Evolutionary conservation across 305 asterid species (phyloP), one percentile per base, ranked within the genome.

Genomic region (Caryopteris hybrid): DNA sequence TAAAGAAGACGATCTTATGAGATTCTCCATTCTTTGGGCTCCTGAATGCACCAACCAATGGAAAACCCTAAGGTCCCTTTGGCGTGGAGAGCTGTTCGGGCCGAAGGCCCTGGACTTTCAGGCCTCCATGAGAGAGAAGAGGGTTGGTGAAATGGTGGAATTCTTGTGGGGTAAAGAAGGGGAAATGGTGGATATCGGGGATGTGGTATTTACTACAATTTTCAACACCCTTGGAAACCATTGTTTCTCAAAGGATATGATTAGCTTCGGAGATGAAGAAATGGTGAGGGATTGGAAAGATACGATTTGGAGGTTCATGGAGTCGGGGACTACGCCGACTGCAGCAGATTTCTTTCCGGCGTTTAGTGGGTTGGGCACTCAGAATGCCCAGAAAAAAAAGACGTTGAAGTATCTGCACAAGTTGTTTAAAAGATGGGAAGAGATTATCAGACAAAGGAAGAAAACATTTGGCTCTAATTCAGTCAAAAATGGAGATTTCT

Each of bases 11-110:
- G 83, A 81, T 22, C 71, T 81, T 6, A 70, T 23, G 47, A 43
- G 36, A 48, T 78, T 47, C 16, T 81, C 86, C 10, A 79, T 81
- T n/a, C 70, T 78, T 2, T 78, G 83, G 83, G 61, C 86, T 0
- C 64, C 78, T 1, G 78, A 81, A 5, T 76, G 83, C 68, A 46
- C 25, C 33, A 10, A 16, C 6, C 51, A 63, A 1, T 81, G 83
- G 86, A 78, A 69, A 20, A 16, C 71, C 6, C 42, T 78, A 1
- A 43, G 81, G 65, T 64, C 67, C 14, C 16, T 72, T 39, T 81
- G 83, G 81, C 73, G 74, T 64, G 71, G 73, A 0, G 81, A 75
- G 38, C 62, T 81, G 43, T 81, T 81, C 13, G 72, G 81, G 0
- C 69, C 38, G 31, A 63, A 42, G 61, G 74, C 79, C 7, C 34